phyloP scores from a whole-genome alignment of 148 eudicot genomes.

The Pharnaceum exiguum region DNA sequence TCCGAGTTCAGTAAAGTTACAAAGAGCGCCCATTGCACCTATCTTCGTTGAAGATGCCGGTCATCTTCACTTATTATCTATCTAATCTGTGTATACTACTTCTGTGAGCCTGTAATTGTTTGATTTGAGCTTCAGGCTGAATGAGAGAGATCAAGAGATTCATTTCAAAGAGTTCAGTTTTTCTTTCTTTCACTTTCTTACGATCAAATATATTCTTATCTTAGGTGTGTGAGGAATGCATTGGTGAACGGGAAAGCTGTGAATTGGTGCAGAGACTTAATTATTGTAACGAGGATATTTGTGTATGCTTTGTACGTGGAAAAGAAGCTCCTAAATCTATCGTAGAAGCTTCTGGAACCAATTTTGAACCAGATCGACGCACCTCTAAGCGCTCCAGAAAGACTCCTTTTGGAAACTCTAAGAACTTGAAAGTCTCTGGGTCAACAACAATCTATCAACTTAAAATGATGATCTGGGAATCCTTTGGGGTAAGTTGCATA shows the following conservation, averaged over 20 bases:
- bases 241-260: constrained; percentile 92
- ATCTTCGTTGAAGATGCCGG: no score
- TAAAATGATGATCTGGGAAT: constrained; percentile 99
- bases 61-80: no score
- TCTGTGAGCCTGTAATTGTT: no score
- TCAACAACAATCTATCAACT: constrained; percentile 81
- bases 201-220: constrained; percentile 1
- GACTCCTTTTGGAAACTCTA: constrained; percentile 73
- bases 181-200: constrained; percentile 8
- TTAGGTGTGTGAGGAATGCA: constrained; percentile 87
- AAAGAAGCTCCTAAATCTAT: constrained; percentile 92
- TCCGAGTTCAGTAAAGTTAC: no score
- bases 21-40: no score
- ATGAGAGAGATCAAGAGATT: background rate
- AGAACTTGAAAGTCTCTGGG: constrained; percentile 82
- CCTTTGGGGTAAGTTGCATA: constrained; percentile 84
- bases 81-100: no score
- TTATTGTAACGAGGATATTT: constrained; percentile 83
- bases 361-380: constrained; percentile 71
- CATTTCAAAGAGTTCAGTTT: background rate
- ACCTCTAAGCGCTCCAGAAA: constrained; percentile 92
- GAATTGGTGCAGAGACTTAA: constrained; percentile 77
- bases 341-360: constrained; percentile 69
- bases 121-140: no score
- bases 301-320: constrained; percentile 75